Base-by-base conservation (phyloP, 164 flowering plant genomes). In the Brasenia schreberi region DNA sequence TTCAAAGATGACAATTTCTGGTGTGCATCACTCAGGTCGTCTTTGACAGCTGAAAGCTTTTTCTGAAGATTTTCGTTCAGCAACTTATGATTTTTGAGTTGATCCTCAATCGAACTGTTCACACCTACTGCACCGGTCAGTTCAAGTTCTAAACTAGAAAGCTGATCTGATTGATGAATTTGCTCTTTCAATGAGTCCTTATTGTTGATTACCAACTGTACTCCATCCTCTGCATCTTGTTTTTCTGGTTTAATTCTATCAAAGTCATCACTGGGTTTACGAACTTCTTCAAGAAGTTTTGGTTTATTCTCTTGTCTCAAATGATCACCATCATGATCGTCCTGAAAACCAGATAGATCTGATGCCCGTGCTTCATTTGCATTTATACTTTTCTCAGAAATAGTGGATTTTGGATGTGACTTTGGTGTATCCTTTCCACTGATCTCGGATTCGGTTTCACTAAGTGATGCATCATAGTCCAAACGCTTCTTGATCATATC, bases 61-160 rank as follows among this genome's bases (percentile, higher is more conserved):
- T 88, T 83, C 64, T 86, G 87, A 53, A 93, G 87, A 70, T 88
- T 93, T 70, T 84, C 92, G 67, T 81, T 86, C 6, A 85, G 78
- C 49, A 77, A 71, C 67, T 81, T 88, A 67, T 87, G 84, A 70
- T 74, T 80, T 71, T 85, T 91, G 10, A 85, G 66, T 76, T 87
- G 90, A 71, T 88, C 88, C 66, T 87, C 92, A 19, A 75, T 74
- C 64, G 66, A 62, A 23, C 76, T 77, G 49, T 85, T 85, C 12
- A 81, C 70, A 65, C 76, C 84, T 66, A 80, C 81, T 61, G 81
- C 19, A 6, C 63, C 68, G 43, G 78, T 79, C 65, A 84, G 59
- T 70, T 87, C 90, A 43, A 64, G 60, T 33, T 72, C 70, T 61
- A 87, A 70, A 59, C 68, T 75, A 76, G 65, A 77, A 67, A 76